Base-by-base conservation (phyloP, 306 rosid genomes). In the Prunus salicina region DNA sequence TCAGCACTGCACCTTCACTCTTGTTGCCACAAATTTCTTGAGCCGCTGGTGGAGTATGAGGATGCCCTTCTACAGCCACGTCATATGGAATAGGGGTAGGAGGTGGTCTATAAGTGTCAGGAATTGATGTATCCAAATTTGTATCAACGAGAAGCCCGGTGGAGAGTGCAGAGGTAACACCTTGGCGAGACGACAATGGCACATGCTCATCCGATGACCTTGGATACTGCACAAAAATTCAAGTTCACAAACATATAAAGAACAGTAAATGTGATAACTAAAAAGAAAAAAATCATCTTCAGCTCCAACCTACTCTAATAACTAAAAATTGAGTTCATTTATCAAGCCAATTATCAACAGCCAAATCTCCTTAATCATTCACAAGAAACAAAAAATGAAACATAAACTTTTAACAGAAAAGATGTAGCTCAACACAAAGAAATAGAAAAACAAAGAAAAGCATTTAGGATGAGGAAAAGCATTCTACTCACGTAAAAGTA, bases 91-190 rank as follows among this genome's bases (percentile, higher is more conserved):
- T 82, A 78, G 99, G 98, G 74, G 89, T 85, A 34, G 98, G 96
- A 76, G 99, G 98, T 4, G 97, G 83, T 84, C 93, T 96, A 69
- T 88, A 88, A 64, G 93, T 91, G 82, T 92, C 98, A 51, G 97
- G 99, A 72, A 85, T 88, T 63, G 96, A 86, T 41, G 98, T 92
- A 56, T 92, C 97, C 76, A 92, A 90, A 80, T 91, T 96, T 16
- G 97, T 88, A 82, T 92, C 98, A 28, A 96, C 97, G 34, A 92
- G 90, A 41, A 88, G 93, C 75, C 93, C 88, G 5, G 86, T 64
- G 64, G 98, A 74, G 76, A 88, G 82, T 76, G 83, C 82, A 72
- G 93, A 55, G 68, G 86, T 65, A 75, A 83, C 84, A 68, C 82
- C 86, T 22, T 65, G 91, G 75, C 79, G 89, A 70, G 97, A 89